Percentiles rank a stretch among this genome's conserved stretches.
Evolutionary conservation across 169 alveolate genomes (phyloP).

Genomic region (Plasmodium gallinaceum): DNA sequence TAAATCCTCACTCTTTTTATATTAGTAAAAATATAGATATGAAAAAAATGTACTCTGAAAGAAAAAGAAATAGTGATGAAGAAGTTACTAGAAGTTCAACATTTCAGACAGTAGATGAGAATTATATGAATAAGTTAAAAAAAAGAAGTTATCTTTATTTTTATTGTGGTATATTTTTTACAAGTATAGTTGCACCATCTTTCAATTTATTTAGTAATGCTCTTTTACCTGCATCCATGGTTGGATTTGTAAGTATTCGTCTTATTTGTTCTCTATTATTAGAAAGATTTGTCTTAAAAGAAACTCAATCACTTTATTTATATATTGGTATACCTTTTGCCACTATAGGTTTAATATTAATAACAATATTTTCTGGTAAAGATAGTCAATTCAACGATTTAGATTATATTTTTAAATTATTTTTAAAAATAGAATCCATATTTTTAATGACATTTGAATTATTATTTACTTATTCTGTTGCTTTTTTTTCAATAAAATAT

Average conservation of each 20-base stretch:
- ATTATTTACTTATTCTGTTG: conserved; percentile 10
- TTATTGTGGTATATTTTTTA: conserved; percentile 31
- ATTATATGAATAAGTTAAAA: neutral
- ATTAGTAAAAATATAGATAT: no score
- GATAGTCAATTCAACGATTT: neutral
- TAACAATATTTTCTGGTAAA: conserved; percentile 21
- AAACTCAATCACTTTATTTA: conserved; percentile 22
- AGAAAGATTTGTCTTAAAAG: conserved; percentile 30
- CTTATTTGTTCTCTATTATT: conserved; percentile 33
- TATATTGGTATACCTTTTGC: conserved; percentile 46
- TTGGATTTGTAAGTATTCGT: conserved; percentile 48
- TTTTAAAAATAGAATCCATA: conserved; percentile 20
- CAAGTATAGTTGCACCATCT: conserved; percentile 43
- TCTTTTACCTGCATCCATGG: conserved; percentile 37
- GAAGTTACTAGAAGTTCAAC: no score
- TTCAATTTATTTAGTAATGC: conserved; percentile 29
- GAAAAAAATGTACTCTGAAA: no score
- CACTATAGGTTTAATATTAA: conserved; percentile 19
- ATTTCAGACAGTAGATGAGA: neutral
- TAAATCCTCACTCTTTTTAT: no score
- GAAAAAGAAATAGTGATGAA: no score
- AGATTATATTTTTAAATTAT: conserved; percentile 27
- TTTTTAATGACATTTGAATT: conserved; percentile 14
- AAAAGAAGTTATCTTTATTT: conserved; percentile 26
- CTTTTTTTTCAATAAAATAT: conserved; percentile 1